Conservation (phyloP, 2,329 filamentous ascomycete genomes). For the Didymella segeticola region DNA sequence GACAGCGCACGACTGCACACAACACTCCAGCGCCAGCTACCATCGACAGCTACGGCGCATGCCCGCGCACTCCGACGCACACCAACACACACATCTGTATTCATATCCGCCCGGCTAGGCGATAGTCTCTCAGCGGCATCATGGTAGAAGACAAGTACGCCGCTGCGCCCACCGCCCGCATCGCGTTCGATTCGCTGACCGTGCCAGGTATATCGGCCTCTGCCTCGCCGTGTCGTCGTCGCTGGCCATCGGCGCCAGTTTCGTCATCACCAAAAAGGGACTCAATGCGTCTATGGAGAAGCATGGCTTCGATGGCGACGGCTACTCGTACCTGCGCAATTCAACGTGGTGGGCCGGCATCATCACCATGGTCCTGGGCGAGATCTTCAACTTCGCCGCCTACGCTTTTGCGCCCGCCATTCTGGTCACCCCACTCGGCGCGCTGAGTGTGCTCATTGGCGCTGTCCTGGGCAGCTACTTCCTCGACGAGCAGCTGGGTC, state of each 20-base stretch:
- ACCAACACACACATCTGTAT: background rate
- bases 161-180: slow-evolving; percentile 8
- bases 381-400: slow-evolving; percentile 96
- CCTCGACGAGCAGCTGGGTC: slow-evolving; percentile 86
- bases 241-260: slow-evolving; percentile 68
- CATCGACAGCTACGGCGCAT: slow-evolving; percentile 17
- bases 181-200: slow-evolving; percentile 27
- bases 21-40: background rate
- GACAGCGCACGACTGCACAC: background rate
- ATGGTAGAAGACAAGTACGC: slow-evolving; percentile 53
- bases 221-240: slow-evolving; percentile 51
- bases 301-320: slow-evolving; percentile 96
- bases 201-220: slow-evolving; percentile 50
- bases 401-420: slow-evolving; percentile 99
- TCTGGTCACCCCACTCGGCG: slow-evolving; percentile 91
- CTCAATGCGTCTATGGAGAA: slow-evolving; percentile 88
- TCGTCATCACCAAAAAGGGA: slow-evolving; percentile 99
- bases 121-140: slow-evolving; percentile 20
- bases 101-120: slow-evolving; percentile 12
- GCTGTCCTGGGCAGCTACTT: slow-evolving; percentile 96
- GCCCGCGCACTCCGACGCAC: slow-evolving; percentile 2
- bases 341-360: slow-evolving; percentile 99
- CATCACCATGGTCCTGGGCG: slow-evolving; percentile 83
- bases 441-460: slow-evolving; percentile 91
- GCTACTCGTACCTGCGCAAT: slow-evolving; percentile 90